Evolutionary conservation across 2,329 filamentous ascomycete genomes (phyloP), one percentile per base, ranked within the genome.

Genomic region (Beauveria sp.): DNA sequence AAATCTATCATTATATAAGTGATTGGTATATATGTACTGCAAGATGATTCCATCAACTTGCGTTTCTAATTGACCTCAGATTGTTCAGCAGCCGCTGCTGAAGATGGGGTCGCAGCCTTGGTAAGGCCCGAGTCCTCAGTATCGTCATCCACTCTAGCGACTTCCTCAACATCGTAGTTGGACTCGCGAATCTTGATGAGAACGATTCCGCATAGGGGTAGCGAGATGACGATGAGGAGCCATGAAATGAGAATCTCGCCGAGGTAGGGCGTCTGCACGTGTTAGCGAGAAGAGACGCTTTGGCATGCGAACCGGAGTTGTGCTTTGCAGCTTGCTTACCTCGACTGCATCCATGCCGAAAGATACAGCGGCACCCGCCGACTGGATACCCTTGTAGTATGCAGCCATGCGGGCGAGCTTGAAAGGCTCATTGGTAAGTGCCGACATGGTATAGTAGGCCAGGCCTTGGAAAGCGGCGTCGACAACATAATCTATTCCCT

Each of bases 381-480:
- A 90, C 72, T 93, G 89, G 55, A 92, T 88, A 18, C 88, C 88
- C 75, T 92, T 92, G 79, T 92, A 92, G 77, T 90, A 92, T 56
- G 87, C 88, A 20, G 86, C 87, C 71, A 88, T 90, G 73, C 90
- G 89, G 70, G 88, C 88, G 40, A 89, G 80, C 70, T 87, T 89
- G 70, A 87, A 86, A 60, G 84, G 79, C 70, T 89, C 89, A 77
- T 91, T 91, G 64, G 85, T 86, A 50, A 90, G 75, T n/a, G 87
- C 80, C 51, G 88, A 88, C 86, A 91, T 90, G 74, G 84, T 85
- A 79, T 90, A 90, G 67, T 85, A 83, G 50, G 85, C 82, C n/a
- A 79, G 76, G 68, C 90, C 90, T 55, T 70, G 69, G 53, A 63
- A 70, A 5, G 67, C 60, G 9, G 67, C 67, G 45, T 70, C 69